Base-by-base conservation (phyloP, 257 asterid genomes). In the Gentiana straminea region DNA sequence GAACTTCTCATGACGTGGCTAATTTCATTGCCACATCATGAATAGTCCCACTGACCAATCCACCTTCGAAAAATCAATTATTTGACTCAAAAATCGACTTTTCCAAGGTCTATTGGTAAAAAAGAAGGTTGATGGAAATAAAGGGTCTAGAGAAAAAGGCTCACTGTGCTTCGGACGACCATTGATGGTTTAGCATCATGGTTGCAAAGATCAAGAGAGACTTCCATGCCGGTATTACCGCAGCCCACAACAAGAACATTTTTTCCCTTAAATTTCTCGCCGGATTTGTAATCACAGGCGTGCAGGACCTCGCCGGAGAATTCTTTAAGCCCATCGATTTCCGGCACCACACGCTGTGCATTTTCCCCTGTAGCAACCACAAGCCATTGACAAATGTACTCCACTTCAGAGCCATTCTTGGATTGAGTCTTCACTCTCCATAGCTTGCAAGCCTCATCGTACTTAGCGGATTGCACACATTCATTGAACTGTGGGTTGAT, bases 151-250 rank as follows among this genome's bases (percentile, higher is more conserved):
- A 1, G 13, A 34, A 8, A 13, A 13, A 55, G 6, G 46, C 89
- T 80, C 24, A 87, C 95, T 76, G 97, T 71, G 84, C 80, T 81
- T 1, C 97, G 92, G 11, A 79, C 93, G 2, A 86, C 89, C 87
- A 89, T 81, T 4, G 92, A 73, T 35, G 97, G 93, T 55, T 80
- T 67, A 1, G 97, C 97, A 1, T 73, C 72, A 57, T 83, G 75
- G 75, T 89, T 89, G 72, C 89, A 83, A 50, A 89, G 97, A 72
- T 89, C 97, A n/a, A 89, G 93, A 49, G 95, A 86, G 15, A 89
- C 80, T 54, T 89, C 97, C 97, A 89, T 89, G 64, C 97, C 97
- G 3, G 97, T 86, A 43, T 89, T 89, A 0, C 97, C 94, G 41
- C 95, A 85, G 0, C 97, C 97, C 37, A 89, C 90, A 13, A 89